Evolutionary conservation across 371 early-diverging fungal species (phyloP).

Genomic region (Zychaea mexicana): DNA sequence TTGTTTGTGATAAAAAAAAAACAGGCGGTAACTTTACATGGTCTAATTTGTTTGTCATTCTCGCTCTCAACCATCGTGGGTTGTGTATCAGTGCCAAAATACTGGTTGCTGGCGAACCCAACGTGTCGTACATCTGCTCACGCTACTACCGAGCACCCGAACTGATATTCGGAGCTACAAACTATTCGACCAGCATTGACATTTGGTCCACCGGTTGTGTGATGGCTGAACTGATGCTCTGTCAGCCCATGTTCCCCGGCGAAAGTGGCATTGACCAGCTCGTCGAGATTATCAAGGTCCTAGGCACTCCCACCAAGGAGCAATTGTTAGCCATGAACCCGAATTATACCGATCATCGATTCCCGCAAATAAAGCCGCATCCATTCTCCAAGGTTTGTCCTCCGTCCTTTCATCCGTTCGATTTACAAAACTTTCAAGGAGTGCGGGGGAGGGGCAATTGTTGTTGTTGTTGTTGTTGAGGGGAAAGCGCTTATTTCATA

Average conservation of each 20-base stretch:
- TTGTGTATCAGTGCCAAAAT: constrained; percentile 81
- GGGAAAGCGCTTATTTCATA: too few species aligned
- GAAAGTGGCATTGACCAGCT: constrained; percentile 99
- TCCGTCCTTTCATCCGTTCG: too few species aligned
- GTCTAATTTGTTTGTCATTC: not conserved
- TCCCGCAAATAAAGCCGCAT: constrained; percentile 96
- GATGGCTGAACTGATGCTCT: constrained; percentile 98
- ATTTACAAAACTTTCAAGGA: not conserved
- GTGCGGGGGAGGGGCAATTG: not conserved
- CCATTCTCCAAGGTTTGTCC: constrained; percentile 75
- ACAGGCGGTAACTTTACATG: not conserved
- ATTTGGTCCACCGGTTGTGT: constrained; percentile 99
- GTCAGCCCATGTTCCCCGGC: constrained; percentile 98
- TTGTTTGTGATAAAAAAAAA: not conserved
- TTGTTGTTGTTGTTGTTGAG: not conserved
- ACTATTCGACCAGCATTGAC: constrained; percentile 92
- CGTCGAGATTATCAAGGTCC: constrained; percentile 98
- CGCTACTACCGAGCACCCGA: constrained; percentile 99
- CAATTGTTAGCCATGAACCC: constrained; percentile 96
- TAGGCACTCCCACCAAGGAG: constrained; percentile 98
- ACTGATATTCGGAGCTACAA: constrained; percentile 96
- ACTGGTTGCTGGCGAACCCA: constrained; percentile 91
- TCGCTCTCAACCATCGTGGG: too few species aligned
- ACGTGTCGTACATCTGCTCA: constrained; percentile 98
- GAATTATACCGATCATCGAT: constrained; percentile 96